phyloP scores from a whole-genome alignment of 2,329 filamentous ascomycete genomes.

The Amylocarpus encephaloides region DNA sequence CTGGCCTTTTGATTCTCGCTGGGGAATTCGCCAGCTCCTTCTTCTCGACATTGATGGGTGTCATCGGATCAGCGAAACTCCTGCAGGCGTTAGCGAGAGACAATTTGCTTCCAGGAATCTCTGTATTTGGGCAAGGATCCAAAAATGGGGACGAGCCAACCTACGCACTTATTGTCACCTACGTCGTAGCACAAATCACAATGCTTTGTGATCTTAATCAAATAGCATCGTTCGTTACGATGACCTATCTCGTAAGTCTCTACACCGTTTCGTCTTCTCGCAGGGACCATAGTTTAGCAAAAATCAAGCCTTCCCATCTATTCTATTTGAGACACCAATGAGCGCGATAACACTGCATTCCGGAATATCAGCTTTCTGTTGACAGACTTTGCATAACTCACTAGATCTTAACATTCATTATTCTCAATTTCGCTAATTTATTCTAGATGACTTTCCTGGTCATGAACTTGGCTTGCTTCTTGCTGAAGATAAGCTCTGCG shows the following conservation, averaged over 20 bases:
- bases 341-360: too few species aligned
- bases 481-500: slow-evolving; percentile 79
- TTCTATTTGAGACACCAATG: background rate
- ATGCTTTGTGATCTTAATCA: slow-evolving; percentile 81
- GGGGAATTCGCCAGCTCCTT: slow-evolving; percentile 78
- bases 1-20: slow-evolving; percentile 63
- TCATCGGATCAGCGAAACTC: slow-evolving; percentile 78
- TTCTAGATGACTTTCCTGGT: slow-evolving; percentile 78
- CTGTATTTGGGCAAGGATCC: slow-evolving; percentile 67
- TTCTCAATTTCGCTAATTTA: background rate
- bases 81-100: slow-evolving; percentile 79
- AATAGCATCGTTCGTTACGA: slow-evolving; percentile 83
- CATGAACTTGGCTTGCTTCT: slow-evolving; percentile 80
- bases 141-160: slow-evolving; percentile 67
- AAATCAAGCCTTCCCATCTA: background rate
- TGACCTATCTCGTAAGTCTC: slow-evolving; percentile 66
- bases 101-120: slow-evolving; percentile 68
- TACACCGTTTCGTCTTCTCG: too few species aligned
- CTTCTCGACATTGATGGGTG: slow-evolving; percentile 82
- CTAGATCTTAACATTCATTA: slow-evolving; percentile 1
- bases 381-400: background rate
- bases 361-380: too few species aligned
- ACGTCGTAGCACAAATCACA: slow-evolving; percentile 67
- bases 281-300: background rate
- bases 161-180: slow-evolving; percentile 70